phyloP scores from a whole-genome alignment of 2,329 filamentous ascomycete species.

The Hypoxylon sp. region DNA sequence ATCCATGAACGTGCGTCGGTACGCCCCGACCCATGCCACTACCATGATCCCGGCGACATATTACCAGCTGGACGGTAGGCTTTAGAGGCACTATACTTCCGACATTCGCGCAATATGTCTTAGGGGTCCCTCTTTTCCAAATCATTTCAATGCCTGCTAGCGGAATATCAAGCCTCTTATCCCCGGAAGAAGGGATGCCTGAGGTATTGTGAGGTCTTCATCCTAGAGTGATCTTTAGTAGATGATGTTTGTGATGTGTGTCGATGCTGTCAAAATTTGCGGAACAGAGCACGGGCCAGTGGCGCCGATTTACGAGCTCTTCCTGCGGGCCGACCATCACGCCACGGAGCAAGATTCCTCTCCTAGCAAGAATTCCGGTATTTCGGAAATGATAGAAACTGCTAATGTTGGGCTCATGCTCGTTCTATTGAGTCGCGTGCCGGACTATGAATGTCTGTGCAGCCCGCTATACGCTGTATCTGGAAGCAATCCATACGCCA shows the following conservation, averaged over 20 bases:
- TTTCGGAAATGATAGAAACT: no score
- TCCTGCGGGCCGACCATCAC: neutral
- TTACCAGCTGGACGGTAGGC: neutral
- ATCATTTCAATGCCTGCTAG: neutral
- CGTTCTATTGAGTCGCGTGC: neutral
- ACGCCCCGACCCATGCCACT: neutral
- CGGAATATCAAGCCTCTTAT: neutral
- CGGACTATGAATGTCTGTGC: no score
- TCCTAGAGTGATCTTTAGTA: neutral
- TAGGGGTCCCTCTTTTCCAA: neutral
- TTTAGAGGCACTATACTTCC: conserved; percentile 3
- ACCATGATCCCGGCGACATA: neutral
- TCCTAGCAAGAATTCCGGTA: neutral
- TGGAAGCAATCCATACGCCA: neutral
- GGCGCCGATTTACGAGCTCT: neutral
- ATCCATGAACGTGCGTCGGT: neutral
- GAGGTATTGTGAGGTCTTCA: neutral
- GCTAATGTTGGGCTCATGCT: neutral
- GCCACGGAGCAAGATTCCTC: neutral
- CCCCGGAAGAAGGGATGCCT: neutral
- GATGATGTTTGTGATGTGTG: neutral
- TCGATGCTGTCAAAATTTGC: neutral
- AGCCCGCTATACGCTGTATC: neutral
- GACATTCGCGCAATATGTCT: neutral
- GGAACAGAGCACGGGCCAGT: neutral